Percentiles rank a stretch among this genome's conserved stretches.
These are phyloP conservation scores for Pythium sukuiense DNA, from an alignment of 352 stramenopile species.

Conservation along the genomic window DNA sequence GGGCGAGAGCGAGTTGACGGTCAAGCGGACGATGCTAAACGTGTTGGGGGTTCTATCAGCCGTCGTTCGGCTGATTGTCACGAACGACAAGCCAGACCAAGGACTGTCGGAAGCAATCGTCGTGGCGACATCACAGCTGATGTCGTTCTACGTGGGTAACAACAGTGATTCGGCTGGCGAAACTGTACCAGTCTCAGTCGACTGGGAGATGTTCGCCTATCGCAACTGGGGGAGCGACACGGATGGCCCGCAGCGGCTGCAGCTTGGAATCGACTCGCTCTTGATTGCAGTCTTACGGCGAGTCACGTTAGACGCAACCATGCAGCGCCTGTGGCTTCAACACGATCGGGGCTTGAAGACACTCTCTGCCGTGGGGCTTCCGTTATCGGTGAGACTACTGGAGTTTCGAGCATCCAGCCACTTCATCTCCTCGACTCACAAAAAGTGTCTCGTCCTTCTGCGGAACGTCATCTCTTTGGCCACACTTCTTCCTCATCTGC, in stretches of 20 bases:
- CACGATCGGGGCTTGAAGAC: background rate
- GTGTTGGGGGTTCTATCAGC: background rate
- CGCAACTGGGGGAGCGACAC: background rate
- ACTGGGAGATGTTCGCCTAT: background rate
- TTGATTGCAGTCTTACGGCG: conserved; percentile 4
- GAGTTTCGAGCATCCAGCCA: no score
- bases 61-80: background rate
- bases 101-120: background rate
- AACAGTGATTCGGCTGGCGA: background rate
- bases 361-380: conserved; percentile 4
- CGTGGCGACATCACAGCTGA: background rate
- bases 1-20: background rate
- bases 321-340: conserved; percentile 1
- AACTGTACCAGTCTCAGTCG: background rate
- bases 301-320: background rate
- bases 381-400: conserved; percentile 1
- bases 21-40: background rate
- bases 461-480: background rate
- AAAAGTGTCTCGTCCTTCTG: conserved; percentile 10
- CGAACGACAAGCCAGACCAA: background rate
- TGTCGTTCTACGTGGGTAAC: background rate
- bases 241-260: background rate
- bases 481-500: background rate
- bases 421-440: background rate
- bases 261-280: background rate